Percentiles rank a stretch among this genome's conserved stretches.
Evolutionary conservation across 2,329 filamentous ascomycete species (phyloP).

Genomic region (Botrytis porri): DNA sequence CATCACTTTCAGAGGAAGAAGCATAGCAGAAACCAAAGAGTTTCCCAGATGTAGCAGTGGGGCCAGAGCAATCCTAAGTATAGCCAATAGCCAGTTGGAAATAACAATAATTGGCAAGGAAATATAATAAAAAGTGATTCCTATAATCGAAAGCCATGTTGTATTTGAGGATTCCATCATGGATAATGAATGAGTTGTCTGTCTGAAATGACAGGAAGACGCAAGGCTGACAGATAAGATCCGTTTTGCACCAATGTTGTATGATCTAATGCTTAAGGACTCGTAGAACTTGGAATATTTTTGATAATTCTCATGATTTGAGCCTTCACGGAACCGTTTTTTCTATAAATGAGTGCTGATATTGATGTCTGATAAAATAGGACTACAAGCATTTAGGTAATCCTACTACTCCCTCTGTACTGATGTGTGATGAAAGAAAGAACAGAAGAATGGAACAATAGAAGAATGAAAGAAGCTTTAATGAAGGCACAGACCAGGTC

Average conservation of each 20-base stretch:
- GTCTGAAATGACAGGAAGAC: not conserved
- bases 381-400: not conserved
- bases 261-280: slow-evolving; percentile 1
- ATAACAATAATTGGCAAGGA: slow-evolving; percentile 29
- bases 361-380: not conserved
- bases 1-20: slow-evolving; percentile 33
- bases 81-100: slow-evolving; percentile 23
- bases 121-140: slow-evolving; percentile 29
- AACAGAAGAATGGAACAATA: not conserved
- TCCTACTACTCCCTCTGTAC: not conserved
- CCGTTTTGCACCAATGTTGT: not conserved
- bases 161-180: slow-evolving; percentile 22
- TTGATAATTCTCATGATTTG: not conserved
- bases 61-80: slow-evolving; percentile 28
- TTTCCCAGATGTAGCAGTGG: slow-evolving; percentile 33
- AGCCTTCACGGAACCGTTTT: not conserved
- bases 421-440: not conserved
- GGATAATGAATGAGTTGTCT: not conserved
- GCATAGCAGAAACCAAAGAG: slow-evolving; percentile 25
- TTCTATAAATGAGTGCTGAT: not conserved
- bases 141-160: slow-evolving; percentile 27
- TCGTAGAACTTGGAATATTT: not conserved
- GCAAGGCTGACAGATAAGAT: slow-evolving; percentile 2
- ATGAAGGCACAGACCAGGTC: not conserved
- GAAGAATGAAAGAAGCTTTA: not conserved